phyloP scores from a whole-genome alignment of 495 filamentous ascomycete species.

The Penicillium simplicissimum region DNA sequence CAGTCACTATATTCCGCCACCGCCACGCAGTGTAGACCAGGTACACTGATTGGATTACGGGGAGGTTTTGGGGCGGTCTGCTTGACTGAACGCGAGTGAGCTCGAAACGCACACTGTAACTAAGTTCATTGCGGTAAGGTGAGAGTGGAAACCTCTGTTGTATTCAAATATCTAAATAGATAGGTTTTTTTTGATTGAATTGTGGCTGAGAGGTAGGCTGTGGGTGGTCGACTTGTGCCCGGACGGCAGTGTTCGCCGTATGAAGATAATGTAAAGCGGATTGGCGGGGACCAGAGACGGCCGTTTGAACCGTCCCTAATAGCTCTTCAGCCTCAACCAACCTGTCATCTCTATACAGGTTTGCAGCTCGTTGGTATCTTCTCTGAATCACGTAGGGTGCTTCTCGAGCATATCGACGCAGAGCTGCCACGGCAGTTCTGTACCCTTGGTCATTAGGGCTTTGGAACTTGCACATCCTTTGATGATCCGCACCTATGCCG shows the following conservation, averaged over 20 bases:
- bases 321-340: slow-evolving; percentile 10
- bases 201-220: slow-evolving; percentile 1
- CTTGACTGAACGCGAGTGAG: neutral
- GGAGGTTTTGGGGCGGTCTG: neutral
- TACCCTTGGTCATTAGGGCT: slow-evolving; percentile 8
- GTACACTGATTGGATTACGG: too few relatives aligned
- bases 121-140: neutral
- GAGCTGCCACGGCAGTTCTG: slow-evolving; percentile 10
- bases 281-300: slow-evolving; percentile 7
- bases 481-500: slow-evolving; percentile 9
- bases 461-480: slow-evolving; percentile 14
- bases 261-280: slow-evolving; percentile 2
- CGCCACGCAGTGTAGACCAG: too few relatives aligned
- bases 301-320: slow-evolving; percentile 6
- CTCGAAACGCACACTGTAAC: neutral
- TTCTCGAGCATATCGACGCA: slow-evolving; percentile 12
- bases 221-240: slow-evolving; percentile 4
- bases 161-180: neutral
- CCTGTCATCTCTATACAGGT: slow-evolving; percentile 8
- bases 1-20: too few relatives aligned
- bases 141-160: neutral
- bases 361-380: slow-evolving; percentile 8
- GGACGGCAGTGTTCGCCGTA: slow-evolving; percentile 1
- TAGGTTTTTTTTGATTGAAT: slow-evolving; percentile 1
- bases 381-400: slow-evolving; percentile 11